phyloP scores from a whole-genome alignment of 1,284 basidiomycete species.

The Trichosporon sp. region DNA sequence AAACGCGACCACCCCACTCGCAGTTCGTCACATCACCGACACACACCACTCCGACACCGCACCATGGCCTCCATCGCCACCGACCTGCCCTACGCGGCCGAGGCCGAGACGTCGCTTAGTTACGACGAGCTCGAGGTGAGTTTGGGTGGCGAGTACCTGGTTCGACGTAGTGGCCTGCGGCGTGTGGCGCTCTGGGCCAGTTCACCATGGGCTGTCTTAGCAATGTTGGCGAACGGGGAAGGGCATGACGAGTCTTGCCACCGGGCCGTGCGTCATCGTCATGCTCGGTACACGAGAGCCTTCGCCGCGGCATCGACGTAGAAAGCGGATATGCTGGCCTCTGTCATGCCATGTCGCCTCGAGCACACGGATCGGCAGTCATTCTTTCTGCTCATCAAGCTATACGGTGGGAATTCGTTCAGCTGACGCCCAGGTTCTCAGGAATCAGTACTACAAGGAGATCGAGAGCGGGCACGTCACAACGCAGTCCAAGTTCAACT shows the following conservation, averaged over 20 bases:
- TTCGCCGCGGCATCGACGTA: too few species aligned
- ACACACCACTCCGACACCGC: not conserved
- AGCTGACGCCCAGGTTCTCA: constrained; percentile 60
- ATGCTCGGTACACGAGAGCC: too few species aligned
- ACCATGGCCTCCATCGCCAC: constrained; percentile 45
- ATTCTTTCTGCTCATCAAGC: too few species aligned
- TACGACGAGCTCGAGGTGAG: constrained; percentile 83
- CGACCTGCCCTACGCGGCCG: constrained; percentile 92
- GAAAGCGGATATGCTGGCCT: too few species aligned
- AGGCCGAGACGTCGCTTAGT: constrained; percentile 80
- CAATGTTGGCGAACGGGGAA: too few species aligned
- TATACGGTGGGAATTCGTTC: not conserved
- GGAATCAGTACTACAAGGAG: constrained; percentile 84
- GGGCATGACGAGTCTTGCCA: too few species aligned
- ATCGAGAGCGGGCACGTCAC: constrained; percentile 77
- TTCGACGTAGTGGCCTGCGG: too few species aligned
- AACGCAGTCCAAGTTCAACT: constrained; percentile 97
- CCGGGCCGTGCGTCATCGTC: too few species aligned
- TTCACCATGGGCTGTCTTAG: too few species aligned
- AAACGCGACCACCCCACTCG: not conserved
- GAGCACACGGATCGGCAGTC: too few species aligned
- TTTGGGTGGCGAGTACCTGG: not conserved
- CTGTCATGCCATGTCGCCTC: too few species aligned
- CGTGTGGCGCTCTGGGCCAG: too few species aligned
- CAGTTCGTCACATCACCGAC: not conserved